Evolutionary conservation across 345 rosid species (phyloP).

Genomic region (Excoecaria cochinchinensis): DNA sequence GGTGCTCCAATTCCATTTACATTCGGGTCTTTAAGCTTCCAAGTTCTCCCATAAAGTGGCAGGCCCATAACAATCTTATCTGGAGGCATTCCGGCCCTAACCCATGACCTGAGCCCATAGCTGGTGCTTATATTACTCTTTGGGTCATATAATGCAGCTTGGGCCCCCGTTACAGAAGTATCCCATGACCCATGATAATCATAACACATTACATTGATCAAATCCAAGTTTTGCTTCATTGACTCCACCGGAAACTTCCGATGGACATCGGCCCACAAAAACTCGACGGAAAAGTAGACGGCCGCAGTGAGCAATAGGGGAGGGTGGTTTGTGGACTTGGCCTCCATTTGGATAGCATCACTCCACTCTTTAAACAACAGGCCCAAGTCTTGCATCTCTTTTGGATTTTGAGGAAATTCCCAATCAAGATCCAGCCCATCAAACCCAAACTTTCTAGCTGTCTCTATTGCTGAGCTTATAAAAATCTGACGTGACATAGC

Average conservation of each 20-base stretch:
- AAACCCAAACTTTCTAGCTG: slow-evolving; percentile 44
- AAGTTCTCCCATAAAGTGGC: slow-evolving; percentile 60
- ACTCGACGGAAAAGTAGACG: slow-evolving; percentile 44
- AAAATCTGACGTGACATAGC: slow-evolving; percentile 34
- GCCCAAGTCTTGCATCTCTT: slow-evolving; percentile 42
- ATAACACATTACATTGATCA: slow-evolving; percentile 59
- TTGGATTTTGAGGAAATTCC: slow-evolving; percentile 46
- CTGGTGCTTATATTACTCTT: slow-evolving; percentile 57
- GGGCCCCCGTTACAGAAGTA: slow-evolving; percentile 42
- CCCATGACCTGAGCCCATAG: slow-evolving; percentile 55
- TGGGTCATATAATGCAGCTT: slow-evolving; percentile 57
- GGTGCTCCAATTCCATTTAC: slow-evolving; percentile 51
- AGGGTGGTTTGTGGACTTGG: slow-evolving; percentile 31
- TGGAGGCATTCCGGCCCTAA: slow-evolving; percentile 43
- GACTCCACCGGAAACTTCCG: slow-evolving; percentile 36
- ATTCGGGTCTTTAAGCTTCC: slow-evolving; percentile 49
- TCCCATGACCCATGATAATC: slow-evolving; percentile 59
- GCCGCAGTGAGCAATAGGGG: slow-evolving; percentile 56
- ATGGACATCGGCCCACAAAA: slow-evolving; percentile 15
- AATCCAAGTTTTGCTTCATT: slow-evolving; percentile 48
- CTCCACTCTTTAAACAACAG: slow-evolving; percentile 44
- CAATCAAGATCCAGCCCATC: slow-evolving; percentile 66
- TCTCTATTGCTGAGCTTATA: slow-evolving; percentile 41
- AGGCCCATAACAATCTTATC: slow-evolving; percentile 59
- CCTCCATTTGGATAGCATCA: slow-evolving; percentile 33